Conservation (phyloP, 176 grass and related monocot species). For the Aegilops longissima region DNA sequence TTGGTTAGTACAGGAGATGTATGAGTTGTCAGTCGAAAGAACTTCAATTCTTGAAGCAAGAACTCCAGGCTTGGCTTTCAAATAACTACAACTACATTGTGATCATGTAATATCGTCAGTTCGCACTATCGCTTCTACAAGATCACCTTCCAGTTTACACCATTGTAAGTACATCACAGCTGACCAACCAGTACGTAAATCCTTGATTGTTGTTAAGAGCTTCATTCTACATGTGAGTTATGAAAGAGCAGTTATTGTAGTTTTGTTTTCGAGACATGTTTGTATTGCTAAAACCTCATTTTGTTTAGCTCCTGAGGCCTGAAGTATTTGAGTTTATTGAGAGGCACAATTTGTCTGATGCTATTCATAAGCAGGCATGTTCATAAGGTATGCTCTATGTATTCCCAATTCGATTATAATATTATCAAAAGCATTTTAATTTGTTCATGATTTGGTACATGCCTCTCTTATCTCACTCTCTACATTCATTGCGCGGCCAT, state of each 20-base stretch:
- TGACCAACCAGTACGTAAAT: slow-evolving; percentile 45
- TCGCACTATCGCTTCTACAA: too few species aligned
- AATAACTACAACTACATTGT: too few species aligned
- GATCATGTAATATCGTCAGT: too few species aligned
- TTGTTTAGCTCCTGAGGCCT: slow-evolving; percentile 69
- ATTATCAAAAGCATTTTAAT: not conserved
- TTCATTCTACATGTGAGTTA: slow-evolving; percentile 4
- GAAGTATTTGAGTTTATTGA: slow-evolving; percentile 86
- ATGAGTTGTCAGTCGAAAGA: too few species aligned
- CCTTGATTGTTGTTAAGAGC: slow-evolving; percentile 17
- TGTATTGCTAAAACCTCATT: slow-evolving; percentile 21
- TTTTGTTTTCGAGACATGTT: slow-evolving; percentile 18
- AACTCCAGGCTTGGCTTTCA: too few species aligned
- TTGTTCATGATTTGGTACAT: not conserved
- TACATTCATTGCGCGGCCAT: too few species aligned
- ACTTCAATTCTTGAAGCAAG: too few species aligned
- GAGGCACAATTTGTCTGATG: slow-evolving; percentile 70
- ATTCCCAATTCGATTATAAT: not conserved
- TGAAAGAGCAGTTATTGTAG: not conserved
- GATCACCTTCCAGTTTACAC: too few species aligned
- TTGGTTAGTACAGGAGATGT: too few species aligned
- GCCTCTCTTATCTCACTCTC: too few species aligned
- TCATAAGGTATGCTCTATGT: slow-evolving; percentile 63
- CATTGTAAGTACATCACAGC: too few species aligned
- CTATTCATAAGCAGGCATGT: slow-evolving; percentile 37